Evolutionary conservation across 441 rosid species (phyloP), one percentile per base, ranked within the genome.

Genomic region (Biscutella auriculata): DNA sequence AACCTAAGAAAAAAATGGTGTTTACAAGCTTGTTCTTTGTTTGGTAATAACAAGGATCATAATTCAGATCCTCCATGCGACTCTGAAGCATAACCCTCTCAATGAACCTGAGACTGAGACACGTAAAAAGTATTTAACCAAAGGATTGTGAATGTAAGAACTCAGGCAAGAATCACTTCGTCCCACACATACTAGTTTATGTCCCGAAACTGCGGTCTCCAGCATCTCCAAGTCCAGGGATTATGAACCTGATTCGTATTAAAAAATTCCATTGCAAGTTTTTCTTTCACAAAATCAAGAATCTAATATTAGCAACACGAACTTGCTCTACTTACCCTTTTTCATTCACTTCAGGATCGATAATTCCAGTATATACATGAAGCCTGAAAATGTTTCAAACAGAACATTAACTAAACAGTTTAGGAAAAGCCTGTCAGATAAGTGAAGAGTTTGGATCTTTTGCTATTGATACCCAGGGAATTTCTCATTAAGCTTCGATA

Each of bases 211-310:
- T 82, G 12, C 98, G 90, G 68, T 91, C 95, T 26, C 98, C 98
- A 2, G 95, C 98, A 63, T 91, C 98, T 68, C 98, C 98, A 32
- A 91, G 95, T 35, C 96, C 98, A 16, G 98, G 98, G 57, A 91
- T 57, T 43, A 91, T 91, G 64, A 77, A 91, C 67, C 96, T 87
- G 76, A 42, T 27, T 5, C 57, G 7, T 55, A 52, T 3, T 9
- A 29, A 57, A 0, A 11, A 29, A 11, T 8, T 1, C 28, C n/a
- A 43, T 13, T 27, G 10, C 5, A 9, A 17, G 3, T 41, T 41
- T 28, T 36, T n/a, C n/a, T 40, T 52, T 10, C 29, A 34, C 8
- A 33, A 30, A 25, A 13, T 8, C 27, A 55, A 62, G 33, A 49
- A 42, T 60, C 46, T 7, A 25, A 50, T 10, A 46, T 13, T 8